Evolutionary conservation across 2,329 filamentous ascomycete species (phyloP).

Genomic region (Aspergillus transmontanensis): DNA sequence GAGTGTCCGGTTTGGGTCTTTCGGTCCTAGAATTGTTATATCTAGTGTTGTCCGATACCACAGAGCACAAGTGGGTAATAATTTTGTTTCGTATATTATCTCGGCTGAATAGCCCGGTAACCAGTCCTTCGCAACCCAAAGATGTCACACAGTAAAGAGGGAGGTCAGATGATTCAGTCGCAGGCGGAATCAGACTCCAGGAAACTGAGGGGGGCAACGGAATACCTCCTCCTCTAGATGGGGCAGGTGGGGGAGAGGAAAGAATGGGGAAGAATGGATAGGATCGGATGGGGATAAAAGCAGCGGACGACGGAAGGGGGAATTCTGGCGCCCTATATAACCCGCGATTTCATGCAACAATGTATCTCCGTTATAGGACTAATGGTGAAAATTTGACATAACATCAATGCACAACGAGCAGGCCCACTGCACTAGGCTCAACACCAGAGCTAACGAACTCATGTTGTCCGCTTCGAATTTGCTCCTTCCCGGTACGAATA

Average conservation of each 20-base stretch:
- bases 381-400: background rate
- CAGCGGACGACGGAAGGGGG: background rate
- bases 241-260: background rate
- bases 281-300: background rate
- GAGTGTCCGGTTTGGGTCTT: background rate
- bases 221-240: background rate
- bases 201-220: background rate
- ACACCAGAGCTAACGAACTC: background rate
- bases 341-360: background rate
- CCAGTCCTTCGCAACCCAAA: background rate
- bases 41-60: background rate
- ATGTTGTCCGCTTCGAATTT: background rate
- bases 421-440: background rate
- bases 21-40: background rate
- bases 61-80: background rate
- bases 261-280: background rate
- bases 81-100: background rate
- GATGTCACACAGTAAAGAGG: background rate
- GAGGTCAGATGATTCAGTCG: background rate
- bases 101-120: background rate
- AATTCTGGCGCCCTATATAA: background rate
- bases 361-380: background rate
- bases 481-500: background rate
- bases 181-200: background rate
- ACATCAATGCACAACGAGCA: background rate